Evolutionary conservation across 2,329 filamentous ascomycete species (phyloP).

Genomic region (Pseudogymnoascus sp.): DNA sequence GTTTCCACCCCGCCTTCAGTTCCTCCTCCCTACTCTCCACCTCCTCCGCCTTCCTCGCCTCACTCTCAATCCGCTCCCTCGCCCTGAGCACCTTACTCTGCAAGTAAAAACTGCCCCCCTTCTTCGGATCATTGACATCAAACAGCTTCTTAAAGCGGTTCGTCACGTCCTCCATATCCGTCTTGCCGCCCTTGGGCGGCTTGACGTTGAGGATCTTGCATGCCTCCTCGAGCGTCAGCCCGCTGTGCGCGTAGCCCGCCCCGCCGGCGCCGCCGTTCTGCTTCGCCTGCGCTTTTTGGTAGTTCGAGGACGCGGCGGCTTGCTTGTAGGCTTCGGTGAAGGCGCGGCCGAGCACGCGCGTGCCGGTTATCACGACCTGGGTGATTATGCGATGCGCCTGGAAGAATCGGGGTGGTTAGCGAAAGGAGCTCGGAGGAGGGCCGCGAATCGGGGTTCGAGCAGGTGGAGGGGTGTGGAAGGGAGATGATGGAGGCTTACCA

Average conservation of each 20-base stretch:
- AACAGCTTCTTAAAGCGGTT: conserved; percentile 91
- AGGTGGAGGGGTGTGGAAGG: neutral
- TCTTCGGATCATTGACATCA: conserved; percentile 88
- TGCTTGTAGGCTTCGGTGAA: conserved; percentile 94
- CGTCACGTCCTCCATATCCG: conserved; percentile 72
- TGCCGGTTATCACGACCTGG: conserved; percentile 84
- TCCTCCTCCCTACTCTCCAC: conserved; percentile 70
- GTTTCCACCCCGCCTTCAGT: conserved; percentile 79
- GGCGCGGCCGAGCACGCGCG: conserved; percentile 84
- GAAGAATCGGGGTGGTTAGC: neutral
- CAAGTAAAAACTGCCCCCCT: conserved; percentile 94
- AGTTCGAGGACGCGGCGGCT: conserved; percentile 78
- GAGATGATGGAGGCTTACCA: neutral
- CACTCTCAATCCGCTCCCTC: conserved; percentile 83
- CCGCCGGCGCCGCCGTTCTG: conserved; percentile 38
- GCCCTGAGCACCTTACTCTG: conserved; percentile 95
- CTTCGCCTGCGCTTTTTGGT: conserved; percentile 66
- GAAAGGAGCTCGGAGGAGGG: neutral
- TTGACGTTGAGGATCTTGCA: conserved; percentile 97
- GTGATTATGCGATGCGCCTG: conserved; percentile 93
- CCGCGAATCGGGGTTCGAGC: neutral
- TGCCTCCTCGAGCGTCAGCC: conserved; percentile 90
- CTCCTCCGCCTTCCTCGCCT: conserved; percentile 66
- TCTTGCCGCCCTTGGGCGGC: conserved; percentile 69
- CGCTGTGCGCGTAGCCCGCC: conserved; percentile 47